Conservation (phyloP, 2,329 filamentous ascomycete species). For the Fusarium sp. region DNA sequence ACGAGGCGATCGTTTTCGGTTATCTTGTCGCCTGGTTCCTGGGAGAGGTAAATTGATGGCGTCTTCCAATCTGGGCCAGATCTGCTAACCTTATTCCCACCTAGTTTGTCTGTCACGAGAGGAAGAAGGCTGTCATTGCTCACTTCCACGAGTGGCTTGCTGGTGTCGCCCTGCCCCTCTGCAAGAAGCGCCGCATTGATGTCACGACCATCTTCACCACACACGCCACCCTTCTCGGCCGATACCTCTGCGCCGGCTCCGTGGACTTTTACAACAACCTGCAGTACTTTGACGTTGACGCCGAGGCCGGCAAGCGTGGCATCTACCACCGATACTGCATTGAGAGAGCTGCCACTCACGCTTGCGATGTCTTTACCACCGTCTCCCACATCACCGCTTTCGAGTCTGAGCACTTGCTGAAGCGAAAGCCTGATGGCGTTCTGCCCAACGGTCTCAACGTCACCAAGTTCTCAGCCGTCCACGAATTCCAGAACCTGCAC, state of each 20-base stretch:
- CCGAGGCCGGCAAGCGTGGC: conserved; percentile 94
- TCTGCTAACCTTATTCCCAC: conserved; percentile 27
- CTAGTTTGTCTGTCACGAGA: conserved; percentile 93
- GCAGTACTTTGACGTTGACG: conserved; percentile 94
- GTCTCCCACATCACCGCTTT: conserved; percentile 99
- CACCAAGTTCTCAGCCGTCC: conserved; percentile 94
- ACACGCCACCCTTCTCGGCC: conserved; percentile 91
- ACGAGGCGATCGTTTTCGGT: conserved; percentile 96
- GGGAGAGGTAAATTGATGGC: conserved; percentile 73
- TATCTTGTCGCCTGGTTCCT: conserved; percentile 98
- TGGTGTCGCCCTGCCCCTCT: conserved; percentile 88
- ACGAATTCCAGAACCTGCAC: conserved; percentile 98
- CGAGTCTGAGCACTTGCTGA: conserved; percentile 95
- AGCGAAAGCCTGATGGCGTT: conserved; percentile 96
- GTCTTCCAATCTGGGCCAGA: conserved; percentile 6
- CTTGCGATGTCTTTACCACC: conserved; percentile 96
- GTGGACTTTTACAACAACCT: conserved; percentile 99
- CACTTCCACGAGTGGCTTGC: conserved; percentile 99
- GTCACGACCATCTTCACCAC: conserved; percentile 99
- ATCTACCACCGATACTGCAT: conserved; percentile 99
- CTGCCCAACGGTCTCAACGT: conserved; percentile 97
- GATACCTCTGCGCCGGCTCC: conserved; percentile 95
- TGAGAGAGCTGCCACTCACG: conserved; percentile 89
- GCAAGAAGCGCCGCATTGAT: conserved; percentile 93
- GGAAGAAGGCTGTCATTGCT: conserved; percentile 88